Evolutionary conservation across 2,329 filamentous ascomycete genomes (phyloP), one percentile per base, ranked within the genome.

Genomic region (Catunica adiposa): DNA sequence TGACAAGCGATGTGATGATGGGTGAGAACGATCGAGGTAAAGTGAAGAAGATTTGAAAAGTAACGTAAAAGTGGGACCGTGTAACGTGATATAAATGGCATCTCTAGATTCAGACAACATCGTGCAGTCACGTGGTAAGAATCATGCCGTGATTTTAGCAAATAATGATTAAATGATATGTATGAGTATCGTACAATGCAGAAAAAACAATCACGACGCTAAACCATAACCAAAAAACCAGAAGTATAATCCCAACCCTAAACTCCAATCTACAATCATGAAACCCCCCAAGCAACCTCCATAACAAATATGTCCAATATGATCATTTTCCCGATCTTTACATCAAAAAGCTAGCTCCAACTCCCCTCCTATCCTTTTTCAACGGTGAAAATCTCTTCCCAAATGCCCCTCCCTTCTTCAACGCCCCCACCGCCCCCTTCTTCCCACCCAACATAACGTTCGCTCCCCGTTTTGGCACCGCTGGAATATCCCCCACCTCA

Each of bases 351-450:
- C 79, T 83, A 55, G 79, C 79, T 59, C 73, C 72, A 2, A 78
- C 73, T 31, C 79, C 79, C 59, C 80, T 78, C 57, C 77, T 75
- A 53, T 87, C 80, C 64, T 77, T 77, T 69, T 89, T 89, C 58
- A 89, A 68, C 6, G 84, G 84, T 17, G 84, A 88, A 65, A 89
- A 88, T 3, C 72, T 63, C 17, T 69, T 69, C 11, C 71, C 71
- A 11, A 73, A 72, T 60, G n/a, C n/a, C n/a, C 65, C n/a, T 65
- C 65, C 31, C 67, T 66, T 40, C 63, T 68, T 48, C 74, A 65
- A 1, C 67, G 68, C 25, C 67, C 47, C 56, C 31, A 56, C 52
- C 3, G 53, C 58, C 14, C 55, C 55, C 34, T 57, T 57, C 54
- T 31, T 38, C 37, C 26, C 26, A 7, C 53, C 22, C 42, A 63